A percentile compares a stretch with the other conserved stretches of the same genome.
Conservation (phyloP, 352 stramenopile species). For the Aphanomyces astaci region DNA sequence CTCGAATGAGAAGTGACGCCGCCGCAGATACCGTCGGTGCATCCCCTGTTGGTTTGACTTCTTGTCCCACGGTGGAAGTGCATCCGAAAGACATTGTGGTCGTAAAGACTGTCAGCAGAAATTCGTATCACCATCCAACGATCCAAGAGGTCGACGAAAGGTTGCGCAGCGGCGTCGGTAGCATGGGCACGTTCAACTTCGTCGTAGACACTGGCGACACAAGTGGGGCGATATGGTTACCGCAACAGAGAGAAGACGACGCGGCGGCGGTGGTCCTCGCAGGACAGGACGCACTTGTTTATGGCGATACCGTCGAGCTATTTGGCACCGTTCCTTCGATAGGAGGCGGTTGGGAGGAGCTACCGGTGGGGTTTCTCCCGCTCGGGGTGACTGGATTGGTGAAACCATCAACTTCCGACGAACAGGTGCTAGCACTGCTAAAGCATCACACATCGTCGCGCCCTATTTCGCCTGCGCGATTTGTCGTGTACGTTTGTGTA, state of each 20-base stretch:
- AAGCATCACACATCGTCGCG: not conserved
- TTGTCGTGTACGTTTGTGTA: not conserved
- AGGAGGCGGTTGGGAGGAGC: not conserved
- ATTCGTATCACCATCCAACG: not conserved
- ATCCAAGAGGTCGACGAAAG: not conserved
- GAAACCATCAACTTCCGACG: not conserved
- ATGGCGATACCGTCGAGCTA: not conserved
- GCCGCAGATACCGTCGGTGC: not conserved
- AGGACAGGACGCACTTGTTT: not conserved
- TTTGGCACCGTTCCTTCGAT: not conserved
- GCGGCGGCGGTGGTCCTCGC: not conserved
- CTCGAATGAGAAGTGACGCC: not conserved
- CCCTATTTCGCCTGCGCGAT: not conserved
- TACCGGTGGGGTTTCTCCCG: not conserved
- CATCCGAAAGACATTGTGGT: not conserved
- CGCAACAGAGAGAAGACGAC: not conserved
- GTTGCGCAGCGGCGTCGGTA: not conserved
- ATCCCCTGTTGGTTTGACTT: not conserved
- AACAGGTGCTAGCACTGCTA: not conserved
- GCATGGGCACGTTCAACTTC: not conserved
- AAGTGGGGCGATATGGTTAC: not conserved
- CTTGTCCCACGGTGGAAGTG: not conserved
- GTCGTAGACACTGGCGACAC: not conserved
- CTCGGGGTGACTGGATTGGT: not conserved
- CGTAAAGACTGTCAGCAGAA: not conserved